These are phyloP conservation scores for Rhizomucor miehei DNA, from an alignment of 371 early-diverging fungal genomes.

Conservation along the genomic window DNA sequence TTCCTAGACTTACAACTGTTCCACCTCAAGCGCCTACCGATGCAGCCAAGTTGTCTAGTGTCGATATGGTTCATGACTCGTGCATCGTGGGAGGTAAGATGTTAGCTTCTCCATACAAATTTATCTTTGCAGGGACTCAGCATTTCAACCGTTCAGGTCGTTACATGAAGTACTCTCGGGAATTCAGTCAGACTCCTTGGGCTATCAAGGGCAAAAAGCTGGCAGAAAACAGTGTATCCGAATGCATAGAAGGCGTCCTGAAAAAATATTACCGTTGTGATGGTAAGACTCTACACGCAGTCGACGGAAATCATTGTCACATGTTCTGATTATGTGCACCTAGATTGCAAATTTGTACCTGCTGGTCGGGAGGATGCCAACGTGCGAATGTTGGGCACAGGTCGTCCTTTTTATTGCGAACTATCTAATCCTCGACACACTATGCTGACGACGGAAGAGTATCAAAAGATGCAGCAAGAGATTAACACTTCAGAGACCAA, in stretches of 20 bases:
- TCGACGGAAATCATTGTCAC: not conserved
- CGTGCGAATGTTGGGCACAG: conserved; percentile 93
- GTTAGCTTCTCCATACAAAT: not conserved
- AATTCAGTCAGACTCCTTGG: conserved; percentile 91
- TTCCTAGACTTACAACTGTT: conserved; percentile 26
- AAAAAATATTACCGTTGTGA: conserved; percentile 31
- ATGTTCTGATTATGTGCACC: no score
- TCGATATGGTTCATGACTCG: conserved; percentile 48
- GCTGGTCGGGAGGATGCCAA: conserved; percentile 98
- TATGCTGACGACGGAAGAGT: conserved; percentile 29
- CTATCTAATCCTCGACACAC: conserved; percentile 73
- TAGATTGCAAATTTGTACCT: conserved; percentile 77
- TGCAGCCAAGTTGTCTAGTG: conserved; percentile 27
- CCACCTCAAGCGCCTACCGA: conserved; percentile 45
- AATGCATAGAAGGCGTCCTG: conserved; percentile 66
- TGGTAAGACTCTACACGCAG: conserved; percentile 1
- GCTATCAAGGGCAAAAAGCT: conserved; percentile 65
- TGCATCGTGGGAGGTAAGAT: conserved; percentile 50
- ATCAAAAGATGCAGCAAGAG: conserved; percentile 50
- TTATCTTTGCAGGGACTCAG: no score
- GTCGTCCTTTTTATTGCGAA: conserved; percentile 93
- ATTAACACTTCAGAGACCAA: conserved; percentile 51
- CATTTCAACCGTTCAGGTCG: conserved; percentile 51
- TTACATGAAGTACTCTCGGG: conserved; percentile 83
- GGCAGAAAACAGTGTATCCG: conserved; percentile 80